Evolutionary conservation across 2,329 filamentous ascomycete species (phyloP).

Genomic region (Macrophomina tecta): DNA sequence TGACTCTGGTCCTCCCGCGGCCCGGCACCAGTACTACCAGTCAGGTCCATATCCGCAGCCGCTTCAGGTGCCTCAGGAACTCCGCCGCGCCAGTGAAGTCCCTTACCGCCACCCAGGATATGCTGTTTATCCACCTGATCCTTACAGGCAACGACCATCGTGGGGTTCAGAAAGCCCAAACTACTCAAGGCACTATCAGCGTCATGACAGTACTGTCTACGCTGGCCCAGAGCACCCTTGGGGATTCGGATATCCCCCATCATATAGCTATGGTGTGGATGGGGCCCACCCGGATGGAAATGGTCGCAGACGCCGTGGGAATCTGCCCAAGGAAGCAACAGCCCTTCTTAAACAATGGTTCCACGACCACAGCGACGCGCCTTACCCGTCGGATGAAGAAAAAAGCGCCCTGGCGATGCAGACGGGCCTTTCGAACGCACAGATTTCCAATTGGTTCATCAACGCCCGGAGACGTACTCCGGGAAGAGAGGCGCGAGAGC

Average conservation of each 20-base stretch:
- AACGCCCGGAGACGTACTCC: constrained; percentile 69
- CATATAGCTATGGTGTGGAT: neutral
- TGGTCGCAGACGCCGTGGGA: constrained; percentile 62
- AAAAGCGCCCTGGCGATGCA: constrained; percentile 64
- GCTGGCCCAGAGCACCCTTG: neutral
- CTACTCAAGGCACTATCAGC: neutral
- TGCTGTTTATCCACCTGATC: neutral
- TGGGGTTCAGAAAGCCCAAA: neutral
- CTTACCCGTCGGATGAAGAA: constrained; percentile 84
- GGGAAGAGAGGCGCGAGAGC: constrained; percentile 31
- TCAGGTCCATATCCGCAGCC: neutral
- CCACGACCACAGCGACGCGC: constrained; percentile 74
- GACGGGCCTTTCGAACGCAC: constrained; percentile 30
- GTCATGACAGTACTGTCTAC: constrained; percentile 9
- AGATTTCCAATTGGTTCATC: constrained; percentile 82
- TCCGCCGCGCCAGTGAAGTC: neutral
- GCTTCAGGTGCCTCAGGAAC: neutral
- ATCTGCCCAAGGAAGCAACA: constrained; percentile 88
- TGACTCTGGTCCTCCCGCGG: neutral
- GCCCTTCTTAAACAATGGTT: constrained; percentile 84
- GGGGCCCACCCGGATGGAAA: neutral
- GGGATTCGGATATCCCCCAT: neutral
- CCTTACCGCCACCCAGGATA: neutral
- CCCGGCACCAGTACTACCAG: neutral
- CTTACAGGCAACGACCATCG: neutral